Percentiles rank a stretch among this genome's conserved stretches.
These are phyloP conservation scores for Anthoceros angustus DNA, from an alignment of 225 moss, liverwort and hornwort genomes.

Conservation along the genomic window DNA sequence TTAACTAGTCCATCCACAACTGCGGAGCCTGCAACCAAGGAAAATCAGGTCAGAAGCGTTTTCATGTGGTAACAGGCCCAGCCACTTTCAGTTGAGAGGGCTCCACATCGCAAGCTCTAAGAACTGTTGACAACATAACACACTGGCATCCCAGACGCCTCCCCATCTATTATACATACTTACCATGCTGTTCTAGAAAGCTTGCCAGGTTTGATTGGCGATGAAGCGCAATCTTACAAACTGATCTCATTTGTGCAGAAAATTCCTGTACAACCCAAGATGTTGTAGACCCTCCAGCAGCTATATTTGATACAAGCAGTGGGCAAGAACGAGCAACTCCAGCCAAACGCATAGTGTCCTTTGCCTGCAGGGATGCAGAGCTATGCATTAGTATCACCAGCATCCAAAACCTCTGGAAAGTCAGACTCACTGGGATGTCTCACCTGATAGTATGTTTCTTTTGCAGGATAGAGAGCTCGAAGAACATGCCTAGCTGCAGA, in stretches of 20 bases:
- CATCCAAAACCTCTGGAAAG: neutral
- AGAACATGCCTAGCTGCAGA: conserved; percentile 94
- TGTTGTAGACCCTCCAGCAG: conserved; percentile 66
- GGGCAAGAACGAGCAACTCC: conserved; percentile 87
- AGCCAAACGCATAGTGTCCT: conserved; percentile 90
- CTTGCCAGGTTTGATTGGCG: conserved; percentile 81
- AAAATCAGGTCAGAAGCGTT: neutral
- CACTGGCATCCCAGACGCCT: neutral
- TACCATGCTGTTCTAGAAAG: conserved; percentile 91
- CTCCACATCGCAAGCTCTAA: no score
- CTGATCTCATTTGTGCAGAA: conserved; percentile 85
- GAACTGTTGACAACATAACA: neutral
- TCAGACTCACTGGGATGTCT: conserved; percentile 1
- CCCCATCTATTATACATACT: neutral
- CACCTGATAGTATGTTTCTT: conserved; percentile 98
- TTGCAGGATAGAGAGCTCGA: conserved; percentile 75
- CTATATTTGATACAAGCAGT: conserved; percentile 57
- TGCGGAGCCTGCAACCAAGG: conserved; percentile 43
- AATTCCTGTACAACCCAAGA: conserved; percentile 80
- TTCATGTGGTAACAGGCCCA: no score
- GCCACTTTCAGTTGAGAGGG: no score
- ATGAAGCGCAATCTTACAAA: conserved; percentile 91
- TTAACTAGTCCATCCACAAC: conserved; percentile 88
- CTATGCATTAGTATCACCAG: conserved; percentile 3
- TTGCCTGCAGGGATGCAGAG: conserved; percentile 49